Evolutionary conservation across 2,329 filamentous ascomycete genomes (phyloP), one percentile per base, ranked within the genome.

Genomic region (Fusarium dlaminii): DNA sequence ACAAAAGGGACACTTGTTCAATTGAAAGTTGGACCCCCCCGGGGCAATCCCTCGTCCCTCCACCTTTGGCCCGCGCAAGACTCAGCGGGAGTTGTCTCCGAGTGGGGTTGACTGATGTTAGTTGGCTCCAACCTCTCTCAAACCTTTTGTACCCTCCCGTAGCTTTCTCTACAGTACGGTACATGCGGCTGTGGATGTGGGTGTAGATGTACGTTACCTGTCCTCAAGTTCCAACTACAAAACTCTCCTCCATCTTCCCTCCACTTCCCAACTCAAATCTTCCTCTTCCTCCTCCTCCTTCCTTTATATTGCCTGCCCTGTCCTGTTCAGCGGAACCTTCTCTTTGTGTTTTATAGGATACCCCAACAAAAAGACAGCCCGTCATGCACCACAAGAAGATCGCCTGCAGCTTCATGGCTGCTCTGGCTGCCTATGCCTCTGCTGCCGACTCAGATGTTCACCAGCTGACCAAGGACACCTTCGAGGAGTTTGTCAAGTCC

Each of bases 391-490:
- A 84, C 78, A 86, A 86, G 81, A 84, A 83, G 77, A 78, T 90
- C 73, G 85, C 87, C 78, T 84, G 86, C 77, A 86, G 87, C 85
- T 84, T 90, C 78, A 81, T 90, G 79, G 86, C 86, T 77, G 87
- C 87, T 75, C 83, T 87, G 68, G 87, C 88, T 70, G 87, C 87
- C 75, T 83, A 87, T 75, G 91, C 90, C 78, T 87, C 89, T 73
- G 88, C 91, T 71, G 90, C 88, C 76, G 86, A 87, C 56, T 97
- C 94, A 52, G 95, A 98, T 82, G 96, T 99, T 75, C 85, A 90
- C 79, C 90, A 94, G 77, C 88, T 99, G 75, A 97, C 93, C 84
- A 92, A 92, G 84, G 94, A 96, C 81, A 94, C 90, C 75, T 99
- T 99, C 84, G 89, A 93, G 77, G 90, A 92, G 70, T 99, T 98